These are phyloP conservation scores for Acrasis kona DNA, from an alignment of 78 protist species.

Conservation along the genomic window DNA sequence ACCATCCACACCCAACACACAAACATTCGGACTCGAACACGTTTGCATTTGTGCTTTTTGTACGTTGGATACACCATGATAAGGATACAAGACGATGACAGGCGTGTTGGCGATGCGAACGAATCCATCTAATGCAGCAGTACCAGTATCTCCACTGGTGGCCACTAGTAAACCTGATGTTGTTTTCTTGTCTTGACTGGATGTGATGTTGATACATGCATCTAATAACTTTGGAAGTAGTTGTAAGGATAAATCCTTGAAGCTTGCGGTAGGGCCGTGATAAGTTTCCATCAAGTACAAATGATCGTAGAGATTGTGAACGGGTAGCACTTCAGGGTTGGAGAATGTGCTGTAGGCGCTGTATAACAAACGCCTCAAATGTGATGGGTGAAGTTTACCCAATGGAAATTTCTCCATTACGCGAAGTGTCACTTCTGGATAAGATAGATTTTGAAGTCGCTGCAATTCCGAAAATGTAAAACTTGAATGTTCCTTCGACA, in stretches of 20 bases:
- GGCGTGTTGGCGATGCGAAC: slow-evolving; percentile 7
- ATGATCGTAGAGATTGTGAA: neutral
- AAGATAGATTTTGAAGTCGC: neutral
- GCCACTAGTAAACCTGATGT: slow-evolving; percentile 48
- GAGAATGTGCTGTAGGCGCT: slow-evolving; percentile 5
- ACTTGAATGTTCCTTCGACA: neutral
- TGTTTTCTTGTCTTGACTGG: neutral
- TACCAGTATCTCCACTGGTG: slow-evolving; percentile 75
- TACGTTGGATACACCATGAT: slow-evolving; percentile 33
- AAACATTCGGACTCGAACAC: neutral
- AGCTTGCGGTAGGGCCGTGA: slow-evolving; percentile 71
- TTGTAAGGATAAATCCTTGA: slow-evolving; percentile 79
- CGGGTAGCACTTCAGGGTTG: neutral
- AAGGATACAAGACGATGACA: slow-evolving; percentile 58
- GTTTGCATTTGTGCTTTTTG: slow-evolving; percentile 9
- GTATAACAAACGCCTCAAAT: neutral
- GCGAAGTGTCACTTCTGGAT: neutral
- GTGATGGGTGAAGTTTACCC: neutral
- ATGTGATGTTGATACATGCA: slow-evolving; percentile 1
- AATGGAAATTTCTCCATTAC: neutral
- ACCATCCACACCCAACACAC: slow-evolving; percentile 9
- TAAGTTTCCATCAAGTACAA: slow-evolving; percentile 40
- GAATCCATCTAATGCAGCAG: slow-evolving; percentile 57
- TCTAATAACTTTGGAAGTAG: slow-evolving; percentile 50
- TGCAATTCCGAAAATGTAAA: neutral